These are phyloP conservation scores for Zizania latifolia DNA, from an alignment of 176 grass and related monocot species.

Conservation along the genomic window DNA sequence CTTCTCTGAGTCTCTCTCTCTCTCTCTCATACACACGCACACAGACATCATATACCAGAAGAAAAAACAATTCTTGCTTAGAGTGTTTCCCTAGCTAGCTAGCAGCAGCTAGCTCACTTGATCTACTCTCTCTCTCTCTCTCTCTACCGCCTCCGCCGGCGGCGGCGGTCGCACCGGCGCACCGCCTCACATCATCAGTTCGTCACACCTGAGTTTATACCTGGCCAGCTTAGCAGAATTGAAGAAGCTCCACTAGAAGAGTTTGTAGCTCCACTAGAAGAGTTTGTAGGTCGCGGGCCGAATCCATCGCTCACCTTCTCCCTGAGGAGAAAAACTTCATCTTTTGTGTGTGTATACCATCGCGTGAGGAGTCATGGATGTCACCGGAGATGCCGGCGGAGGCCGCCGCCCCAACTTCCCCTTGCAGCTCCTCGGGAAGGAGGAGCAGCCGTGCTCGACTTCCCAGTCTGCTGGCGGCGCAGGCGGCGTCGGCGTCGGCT, in stretches of 20 bases:
- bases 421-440: constrained; percentile 75
- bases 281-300: constrained; percentile 12
- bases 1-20: not conserved
- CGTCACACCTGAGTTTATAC: too few relatives aligned
- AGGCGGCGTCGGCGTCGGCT: constrained; percentile 15
- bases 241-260: constrained; percentile 37
- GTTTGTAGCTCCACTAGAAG: constrained; percentile 32
- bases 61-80: not conserved
- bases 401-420: constrained; percentile 62
- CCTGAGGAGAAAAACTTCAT: not conserved
- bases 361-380: constrained; percentile 31
- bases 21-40: not conserved
- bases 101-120: constrained; percentile 25
- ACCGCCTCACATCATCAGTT: constrained; percentile 19
- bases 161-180: not conserved
- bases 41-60: not conserved
- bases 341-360: constrained; percentile 8
- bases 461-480: constrained; percentile 35
- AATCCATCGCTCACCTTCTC: constrained; percentile 13
- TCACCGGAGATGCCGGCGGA: constrained; percentile 33
- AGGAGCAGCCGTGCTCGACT: constrained; percentile 60
- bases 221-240: constrained; percentile 4
- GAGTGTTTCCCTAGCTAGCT: constrained; percentile 20
- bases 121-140: constrained; percentile 3
- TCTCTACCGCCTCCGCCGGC: constrained; percentile 24